Base-by-base conservation (phyloP, 768 basidiomycete species). In the Dioszegia hungarica region DNA sequence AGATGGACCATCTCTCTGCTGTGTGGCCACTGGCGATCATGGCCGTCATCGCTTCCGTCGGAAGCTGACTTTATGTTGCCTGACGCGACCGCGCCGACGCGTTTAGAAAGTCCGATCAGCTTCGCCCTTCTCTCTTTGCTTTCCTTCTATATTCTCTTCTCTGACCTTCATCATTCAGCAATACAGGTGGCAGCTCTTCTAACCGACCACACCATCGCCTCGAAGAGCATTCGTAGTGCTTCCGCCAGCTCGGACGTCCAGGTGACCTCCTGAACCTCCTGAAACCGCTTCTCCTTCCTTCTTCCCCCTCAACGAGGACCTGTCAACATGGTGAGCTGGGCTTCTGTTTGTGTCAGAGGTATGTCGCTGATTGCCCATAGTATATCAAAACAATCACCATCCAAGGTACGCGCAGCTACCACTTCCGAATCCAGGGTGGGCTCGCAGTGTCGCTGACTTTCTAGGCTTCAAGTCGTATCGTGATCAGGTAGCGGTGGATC, bases 381-480 rank as follows among this genome's bases (percentile, higher is more conserved):
- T 64, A 60, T 44, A 73, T 74, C 68, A 74, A 77, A 58, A 76
- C 75, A 5, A 70, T 77, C 17, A 76, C 75, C 20, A 75, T 77
- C 45, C 73, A 74, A 41, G 73, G 72, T 69, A 37, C 25, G 53
- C 29, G 8, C 17, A 36, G 22, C 38, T 22, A 20, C n/a, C 10
- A 41, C 37, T 9, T 37, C 24, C 27, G 31, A 5, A 19, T 29
- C 14, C 19, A 9, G 20, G 20, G 11, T 2, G 36, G 48, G 19
- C 25, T 9, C 17, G 6, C n/a, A 25, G 41, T 47, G 28, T 40
- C 25, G 37, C 28, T 48, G 24, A 24, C 6, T 6, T 12, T 57
- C 86, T 90, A 77, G 93, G 93, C 57, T 98, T 99, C 83, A 99
- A 99, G 78, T 95, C 92, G n/a, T 99, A 81, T 62, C 64, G 78